Evolutionary conservation across 257 asterid genomes (phyloP), one percentile per base, ranked within the genome.

Genomic region (Marsdenia floribunda): DNA sequence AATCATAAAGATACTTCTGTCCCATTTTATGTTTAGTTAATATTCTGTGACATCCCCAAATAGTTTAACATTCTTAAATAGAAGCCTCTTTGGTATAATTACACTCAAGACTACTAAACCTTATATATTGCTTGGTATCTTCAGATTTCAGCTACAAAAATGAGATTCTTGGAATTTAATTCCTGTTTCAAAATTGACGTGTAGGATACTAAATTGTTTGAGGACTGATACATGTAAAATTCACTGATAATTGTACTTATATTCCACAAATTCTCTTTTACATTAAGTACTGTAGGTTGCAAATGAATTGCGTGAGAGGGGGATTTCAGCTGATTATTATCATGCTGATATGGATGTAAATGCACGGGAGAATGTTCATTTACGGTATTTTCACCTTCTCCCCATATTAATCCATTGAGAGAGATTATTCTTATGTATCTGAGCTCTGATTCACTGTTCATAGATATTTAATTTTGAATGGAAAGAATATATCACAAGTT

Each of bases 261-360:
- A 68, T 69, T n/a, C 74, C 61, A 73, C 79, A 73, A 47, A 13
- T 69, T 55, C 26, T 68, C 19, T 22, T 68, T 33, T 33, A 42
- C 77, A 1, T 29, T 29, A 77, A 76, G 71, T 79, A 68, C 19
- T 84, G 73, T 83, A 94, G 99, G 97, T 94, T 83, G 96, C 97
- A 52, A 88, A 85, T 76, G 99, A 94, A 83, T 82, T 94, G 83
- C 89, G 87, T 6, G 90, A 81, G 33, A 87, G 93, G 79, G 97
- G 95, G 81, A 87, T 90, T 73, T 82, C 86, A 24, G 96, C 99
- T 83, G 97, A 86, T 84, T 84, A 87, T 78, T 94, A 94, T 81
- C 99, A 94, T 83, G 99, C 99, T 16, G 97, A 94, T 80, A 89
- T 91, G 97, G 97, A 94, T 86, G 91, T 80, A 66, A 79, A 85